A percentile compares a stretch with the other conserved stretches of the same genome.
These are phyloP conservation scores for Pyricularia sp. DNA, from an alignment of 2,329 filamentous ascomycete genomes.

Conservation along the genomic window DNA sequence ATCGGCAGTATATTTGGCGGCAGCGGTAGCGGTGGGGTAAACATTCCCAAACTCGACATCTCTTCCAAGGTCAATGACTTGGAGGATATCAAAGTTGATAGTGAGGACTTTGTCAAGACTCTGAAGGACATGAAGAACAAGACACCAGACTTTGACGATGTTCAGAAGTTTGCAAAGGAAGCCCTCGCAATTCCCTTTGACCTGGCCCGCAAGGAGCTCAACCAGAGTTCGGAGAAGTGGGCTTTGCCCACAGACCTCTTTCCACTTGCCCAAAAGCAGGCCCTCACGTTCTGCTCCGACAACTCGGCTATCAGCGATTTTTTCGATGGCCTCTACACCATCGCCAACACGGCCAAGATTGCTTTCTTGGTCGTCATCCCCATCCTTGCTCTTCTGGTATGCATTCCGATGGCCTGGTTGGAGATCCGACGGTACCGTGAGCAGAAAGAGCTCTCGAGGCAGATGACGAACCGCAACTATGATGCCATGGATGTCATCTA, in stretches of 20 bases:
- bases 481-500: constrained; percentile 85
- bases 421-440: constrained; percentile 67
- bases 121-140: constrained; percentile 62
- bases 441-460: constrained; percentile 55
- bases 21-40: background rate
- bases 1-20: constrained; percentile 28
- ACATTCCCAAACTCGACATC: constrained; percentile 34
- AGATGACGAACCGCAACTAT: constrained; percentile 49
- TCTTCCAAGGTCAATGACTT: constrained; percentile 51
- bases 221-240: constrained; percentile 58
- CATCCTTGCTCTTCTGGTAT: constrained; percentile 57
- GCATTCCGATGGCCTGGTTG: constrained; percentile 65
- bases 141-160: constrained; percentile 71
- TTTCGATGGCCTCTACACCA: constrained; percentile 57
- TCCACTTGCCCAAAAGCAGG: constrained; percentile 70
- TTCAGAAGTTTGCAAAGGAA: constrained; percentile 67
- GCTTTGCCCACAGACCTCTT: constrained; percentile 67
- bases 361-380: constrained; percentile 66
- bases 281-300: constrained; percentile 76
- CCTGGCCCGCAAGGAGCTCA: constrained; percentile 59
- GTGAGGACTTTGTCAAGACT: constrained; percentile 52
- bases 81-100: constrained; percentile 53
- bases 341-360: constrained; percentile 56
- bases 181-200: constrained; percentile 53
- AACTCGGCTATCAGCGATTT: constrained; percentile 73